Evolutionary conservation across 306 rosid species (phyloP), one percentile per base, ranked within the genome.

Genomic region (Gleditsia sinensis): DNA sequence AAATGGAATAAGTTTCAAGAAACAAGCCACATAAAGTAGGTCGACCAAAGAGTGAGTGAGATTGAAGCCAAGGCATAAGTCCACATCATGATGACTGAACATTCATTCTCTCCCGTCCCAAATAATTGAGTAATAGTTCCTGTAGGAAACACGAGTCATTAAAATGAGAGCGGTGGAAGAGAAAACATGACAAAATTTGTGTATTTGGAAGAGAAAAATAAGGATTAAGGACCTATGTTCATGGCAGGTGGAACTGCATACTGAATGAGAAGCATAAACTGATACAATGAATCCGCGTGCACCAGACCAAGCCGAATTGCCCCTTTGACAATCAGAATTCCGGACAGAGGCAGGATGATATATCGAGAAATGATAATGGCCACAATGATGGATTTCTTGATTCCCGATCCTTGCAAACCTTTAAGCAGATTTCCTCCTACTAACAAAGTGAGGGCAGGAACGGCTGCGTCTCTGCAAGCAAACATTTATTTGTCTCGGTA

Each of bases 231-330:
- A 81, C 88, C 90, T 62, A 82, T 88, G 71, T 48, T 82, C 87
- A 86, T 80, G 40, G 94, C 89, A 12, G 88, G 91, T 12, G 90
- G 93, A 19, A 88, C 39, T 34, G 86, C 82, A 75, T 71, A 86
- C 63, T 82, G 90, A 71, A 86, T 62, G 16, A 86, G 68, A 24
- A 86, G 90, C 74, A 86, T 77, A 75, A 86, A 83, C 61, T 49
- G 76, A 59, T 86, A 80, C 64, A 86, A 78, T 34, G 88, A 85
- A 69, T 86, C 87, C 7, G 77, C 12, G 13, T 69, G 87, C 70
- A 84, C 86, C 55, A 80, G 39, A 48, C 89, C 87, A 9, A 83
- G 46, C 46, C 71, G 71, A 3, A 62, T 63, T 20, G 87, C 86
- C 57, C 89, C 86, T 61, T 81, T 84, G 45, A 83, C 42, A 2